phyloP scores from a whole-genome alignment of 441 rosid genomes.

The Rhodomyrtus psidioides region DNA sequence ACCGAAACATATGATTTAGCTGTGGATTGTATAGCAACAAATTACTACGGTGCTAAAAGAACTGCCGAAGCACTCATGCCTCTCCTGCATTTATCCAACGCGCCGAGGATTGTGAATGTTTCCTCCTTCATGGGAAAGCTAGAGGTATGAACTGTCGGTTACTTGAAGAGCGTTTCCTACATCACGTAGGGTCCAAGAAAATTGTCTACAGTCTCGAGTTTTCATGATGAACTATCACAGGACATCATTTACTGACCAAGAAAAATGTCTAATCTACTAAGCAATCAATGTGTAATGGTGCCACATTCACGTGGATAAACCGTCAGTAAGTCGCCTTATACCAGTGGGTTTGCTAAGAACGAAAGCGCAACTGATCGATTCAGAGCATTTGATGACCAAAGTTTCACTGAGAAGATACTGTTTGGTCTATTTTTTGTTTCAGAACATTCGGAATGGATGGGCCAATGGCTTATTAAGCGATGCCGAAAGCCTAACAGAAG shows the following conservation, averaged over 20 bases:
- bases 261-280: background rate
- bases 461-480: slow-evolving; percentile 13
- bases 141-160: background rate
- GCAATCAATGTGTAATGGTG: background rate
- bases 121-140: slow-evolving; percentile 1
- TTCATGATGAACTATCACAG: background rate
- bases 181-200: background rate
- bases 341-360: background rate
- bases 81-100: background rate
- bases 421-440: background rate
- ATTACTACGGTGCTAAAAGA: slow-evolving; percentile 2
- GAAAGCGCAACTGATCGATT: background rate
- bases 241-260: background rate
- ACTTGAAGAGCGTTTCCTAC: background rate
- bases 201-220: background rate
- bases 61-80: background rate
- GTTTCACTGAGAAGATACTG: background rate
- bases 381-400: background rate
- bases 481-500: slow-evolving; percentile 24
- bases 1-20: background rate
- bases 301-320: background rate
- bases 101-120: background rate
- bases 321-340: background rate
- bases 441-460: slow-evolving; percentile 19
- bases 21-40: background rate